These are phyloP conservation scores for Psidium friedrichsthalianum DNA, from an alignment of 345 rosid genomes.

Conservation along the genomic window DNA sequence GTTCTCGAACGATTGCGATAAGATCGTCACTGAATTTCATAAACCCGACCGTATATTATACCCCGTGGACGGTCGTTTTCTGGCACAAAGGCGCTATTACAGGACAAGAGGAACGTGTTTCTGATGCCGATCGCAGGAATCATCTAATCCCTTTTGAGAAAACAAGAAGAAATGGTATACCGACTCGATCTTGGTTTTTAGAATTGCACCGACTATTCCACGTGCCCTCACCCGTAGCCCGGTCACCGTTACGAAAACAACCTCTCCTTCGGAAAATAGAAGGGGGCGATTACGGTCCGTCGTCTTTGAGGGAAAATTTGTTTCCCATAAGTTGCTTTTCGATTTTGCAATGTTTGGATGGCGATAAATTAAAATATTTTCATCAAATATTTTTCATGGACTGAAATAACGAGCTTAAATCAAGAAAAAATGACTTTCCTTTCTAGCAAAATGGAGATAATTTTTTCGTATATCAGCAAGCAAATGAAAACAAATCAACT, in stretches of 20 bases:
- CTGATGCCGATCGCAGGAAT: too few relatives aligned
- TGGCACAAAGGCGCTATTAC: fast-evolving
- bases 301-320: neutral
- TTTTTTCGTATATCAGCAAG: neutral
- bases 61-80: fast-evolving
- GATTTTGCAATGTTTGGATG: neutral
- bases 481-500: neutral
- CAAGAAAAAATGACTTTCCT: neutral
- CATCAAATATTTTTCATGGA: too few relatives aligned
- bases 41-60: neutral
- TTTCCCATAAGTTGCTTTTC: fast-evolving
- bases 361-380: neutral
- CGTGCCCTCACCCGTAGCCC: too few relatives aligned
- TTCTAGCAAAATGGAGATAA: neutral
- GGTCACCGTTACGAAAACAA: neutral
- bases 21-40: neutral
- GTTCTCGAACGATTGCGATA: neutral
- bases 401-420: neutral
- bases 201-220: neutral
- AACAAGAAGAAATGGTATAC: neutral
- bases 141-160: neutral
- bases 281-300: neutral
- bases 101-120: neutral
- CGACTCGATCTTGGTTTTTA: neutral
- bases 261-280: neutral